These are phyloP conservation scores for Trichoderma harzianum DNA, from an alignment of 2,329 filamentous ascomycete genomes.

Conservation along the genomic window DNA sequence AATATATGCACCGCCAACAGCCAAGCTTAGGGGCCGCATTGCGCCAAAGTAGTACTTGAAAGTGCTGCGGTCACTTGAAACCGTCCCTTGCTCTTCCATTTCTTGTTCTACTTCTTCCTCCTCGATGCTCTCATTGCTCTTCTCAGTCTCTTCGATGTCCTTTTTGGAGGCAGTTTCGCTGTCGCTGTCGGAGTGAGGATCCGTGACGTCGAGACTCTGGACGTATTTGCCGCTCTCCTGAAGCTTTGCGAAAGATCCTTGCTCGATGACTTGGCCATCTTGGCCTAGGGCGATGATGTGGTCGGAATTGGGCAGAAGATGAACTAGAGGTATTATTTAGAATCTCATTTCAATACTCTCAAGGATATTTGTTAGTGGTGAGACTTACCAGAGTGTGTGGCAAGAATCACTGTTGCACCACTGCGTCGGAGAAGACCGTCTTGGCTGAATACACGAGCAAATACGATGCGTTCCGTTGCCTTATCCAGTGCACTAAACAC, in stretches of 20 bases:
- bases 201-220: slow-evolving; percentile 34
- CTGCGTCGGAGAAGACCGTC: slow-evolving; percentile 34
- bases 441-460: slow-evolving; percentile 36
- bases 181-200: slow-evolving; percentile 20
- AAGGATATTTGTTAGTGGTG: background rate
- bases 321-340: slow-evolving; percentile 21
- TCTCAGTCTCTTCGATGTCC: background rate
- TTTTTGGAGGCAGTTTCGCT: background rate
- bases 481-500: slow-evolving; percentile 41
- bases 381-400: slow-evolving; percentile 33
- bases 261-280: slow-evolving; percentile 40
- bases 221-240: slow-evolving; percentile 36
- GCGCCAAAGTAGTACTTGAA: slow-evolving; percentile 31
- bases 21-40: slow-evolving; percentile 24
- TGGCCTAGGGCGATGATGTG: slow-evolving; percentile 42
- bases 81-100: background rate
- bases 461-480: slow-evolving; percentile 41
- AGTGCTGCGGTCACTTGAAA: slow-evolving; percentile 26
- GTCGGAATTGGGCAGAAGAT: slow-evolving; percentile 39
- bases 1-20: slow-evolving; percentile 20
- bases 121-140: background rate
- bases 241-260: slow-evolving; percentile 39
- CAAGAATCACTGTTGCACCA: slow-evolving; percentile 31
- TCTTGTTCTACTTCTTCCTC: background rate
- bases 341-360: too few species aligned